These are phyloP conservation scores for Rhodotorula sp. DNA, from an alignment of 1,284 basidiomycete genomes.

Conservation along the genomic window DNA sequence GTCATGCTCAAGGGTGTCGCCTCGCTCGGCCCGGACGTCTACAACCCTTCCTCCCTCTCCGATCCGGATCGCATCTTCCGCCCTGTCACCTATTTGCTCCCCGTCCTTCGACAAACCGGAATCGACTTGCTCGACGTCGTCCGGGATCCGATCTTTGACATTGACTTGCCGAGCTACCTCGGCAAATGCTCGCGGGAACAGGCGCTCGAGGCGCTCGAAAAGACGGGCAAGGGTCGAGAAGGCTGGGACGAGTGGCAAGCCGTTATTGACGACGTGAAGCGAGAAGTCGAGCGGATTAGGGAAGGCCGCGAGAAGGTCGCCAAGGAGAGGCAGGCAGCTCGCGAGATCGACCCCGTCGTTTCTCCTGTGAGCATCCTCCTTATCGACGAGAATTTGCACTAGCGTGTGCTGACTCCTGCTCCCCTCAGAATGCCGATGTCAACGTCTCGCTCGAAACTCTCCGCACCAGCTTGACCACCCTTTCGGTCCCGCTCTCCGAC, in stretches of 20 bases:
- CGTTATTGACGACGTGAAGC: slow-evolving; percentile 20
- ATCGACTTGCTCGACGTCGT: slow-evolving; percentile 25
- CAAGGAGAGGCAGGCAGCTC: not conserved
- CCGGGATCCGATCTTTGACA: slow-evolving; percentile 34
- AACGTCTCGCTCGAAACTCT: slow-evolving; percentile 38
- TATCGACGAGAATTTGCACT: not conserved
- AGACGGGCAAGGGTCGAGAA: slow-evolving; percentile 22
- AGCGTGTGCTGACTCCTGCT: not conserved
- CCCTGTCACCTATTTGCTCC: slow-evolving; percentile 29
- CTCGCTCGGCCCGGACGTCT: slow-evolving; percentile 25
- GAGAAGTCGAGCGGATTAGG: slow-evolving; percentile 23
- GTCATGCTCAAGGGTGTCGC: slow-evolving; percentile 43
- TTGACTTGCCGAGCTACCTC: slow-evolving; percentile 31
- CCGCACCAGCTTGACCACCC: slow-evolving; percentile 34
- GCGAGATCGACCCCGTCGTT: slow-evolving; percentile 20
- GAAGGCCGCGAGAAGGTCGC: slow-evolving; percentile 24
- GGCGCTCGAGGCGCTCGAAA: slow-evolving; percentile 33
- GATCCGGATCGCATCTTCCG: slow-evolving; percentile 24
- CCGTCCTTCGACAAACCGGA: slow-evolving; percentile 18
- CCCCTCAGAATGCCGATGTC: slow-evolving; percentile 21
- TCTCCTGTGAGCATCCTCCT: not conserved
- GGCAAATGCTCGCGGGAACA: slow-evolving; percentile 21
- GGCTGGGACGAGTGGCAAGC: slow-evolving; percentile 27
- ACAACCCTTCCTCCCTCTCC: slow-evolving; percentile 25
- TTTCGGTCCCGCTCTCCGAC: slow-evolving; percentile 17